A percentile compares a stretch with the other conserved stretches of the same genome.
phyloP scores from a whole-genome alignment of 176 grass and related monocot genomes.

The Sorghum bicolor region Sorghum_bicolor_NCBIv3 NC_012877.2:3373501-3374000 shows the following conservation, averaged over 20 bases:
- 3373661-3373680: conserved; percentile 8
- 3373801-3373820: too few species aligned
- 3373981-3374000: too few species aligned
- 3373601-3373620: background rate
- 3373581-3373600: conserved; percentile 10
- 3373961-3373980: too few species aligned
- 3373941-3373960: too few species aligned
- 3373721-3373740: background rate
- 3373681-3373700: background rate
- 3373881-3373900: too few species aligned
- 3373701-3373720: background rate
- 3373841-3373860: too few species aligned
- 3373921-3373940: too few species aligned
- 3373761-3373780: background rate
- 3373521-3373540: background rate
- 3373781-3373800: too few species aligned
- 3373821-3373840: too few species aligned
- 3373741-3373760: background rate
- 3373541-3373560: background rate
- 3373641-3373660: background rate
- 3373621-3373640: conserved; percentile 2
- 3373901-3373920: too few species aligned
- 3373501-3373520: background rate
- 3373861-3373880: too few species aligned
- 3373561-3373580: background rate